These are phyloP conservation scores for Colletotrichum salicis DNA, from an alignment of 2,329 filamentous ascomycete genomes.

Conservation along the genomic window DNA sequence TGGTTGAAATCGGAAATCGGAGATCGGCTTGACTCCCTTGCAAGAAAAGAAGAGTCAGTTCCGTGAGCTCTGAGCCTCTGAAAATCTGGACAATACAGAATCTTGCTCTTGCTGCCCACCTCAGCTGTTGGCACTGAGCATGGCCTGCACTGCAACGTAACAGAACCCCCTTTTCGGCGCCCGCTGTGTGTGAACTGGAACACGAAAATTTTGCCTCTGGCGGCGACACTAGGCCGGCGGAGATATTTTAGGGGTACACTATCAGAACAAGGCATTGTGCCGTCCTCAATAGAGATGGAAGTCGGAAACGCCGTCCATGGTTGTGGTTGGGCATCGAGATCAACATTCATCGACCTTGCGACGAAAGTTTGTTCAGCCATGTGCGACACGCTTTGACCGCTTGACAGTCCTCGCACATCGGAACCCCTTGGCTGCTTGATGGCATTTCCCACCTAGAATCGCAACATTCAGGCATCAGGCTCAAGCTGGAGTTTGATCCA, in stretches of 20 bases:
- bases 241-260: slow-evolving; percentile 14
- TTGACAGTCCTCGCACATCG: slow-evolving; percentile 12
- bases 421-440: slow-evolving; percentile 13
- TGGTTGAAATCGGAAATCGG: neutral
- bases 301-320: slow-evolving; percentile 18
- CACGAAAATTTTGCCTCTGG: slow-evolving; percentile 4
- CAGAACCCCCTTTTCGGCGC: slow-evolving; percentile 1
- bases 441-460: slow-evolving; percentile 9
- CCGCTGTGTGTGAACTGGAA: neutral
- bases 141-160: neutral
- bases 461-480: slow-evolving; percentile 20
- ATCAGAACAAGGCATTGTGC: slow-evolving; percentile 23
- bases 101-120: neutral
- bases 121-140: neutral
- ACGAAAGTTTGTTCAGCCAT: slow-evolving; percentile 31
- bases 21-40: neutral
- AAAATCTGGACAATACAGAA: neutral
- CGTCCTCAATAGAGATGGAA: neutral
- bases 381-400: slow-evolving; percentile 27
- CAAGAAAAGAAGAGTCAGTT: neutral
- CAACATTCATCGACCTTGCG: slow-evolving; percentile 27
- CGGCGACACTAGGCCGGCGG: slow-evolving; percentile 9
- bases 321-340: slow-evolving; percentile 36
- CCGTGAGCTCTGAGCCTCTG: neutral
- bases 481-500: slow-evolving; percentile 16